Base-by-base conservation (phyloP, 352 stramenopile species). In the Phytophthora colocasiae region DNA sequence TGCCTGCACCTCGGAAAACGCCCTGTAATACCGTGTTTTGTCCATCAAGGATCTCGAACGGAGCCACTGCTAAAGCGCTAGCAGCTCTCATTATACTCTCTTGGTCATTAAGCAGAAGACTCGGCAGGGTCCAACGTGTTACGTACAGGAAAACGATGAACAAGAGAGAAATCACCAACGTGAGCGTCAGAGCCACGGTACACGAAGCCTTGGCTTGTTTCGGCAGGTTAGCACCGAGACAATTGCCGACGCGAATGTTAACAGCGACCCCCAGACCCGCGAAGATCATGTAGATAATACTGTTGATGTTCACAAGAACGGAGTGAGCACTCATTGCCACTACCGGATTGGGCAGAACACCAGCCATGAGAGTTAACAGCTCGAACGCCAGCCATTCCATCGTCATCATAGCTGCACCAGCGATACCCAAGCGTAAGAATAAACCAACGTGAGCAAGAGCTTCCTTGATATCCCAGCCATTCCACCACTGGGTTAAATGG, bases 361-460 rank as follows among this genome's bases (percentile, higher is more conserved):
- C 86, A 1, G 84, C 87, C 43, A 95, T 73, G 9, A 93, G 62
- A 3, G 77, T 81, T 11, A 95, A 50, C 8, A 85, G 58, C 71
- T 92, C 85, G 49, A 90, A 95, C 19, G 84, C 82, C 70, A 73
- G 84, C 87, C 87, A 95, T 47, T 90, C 75, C 66, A 93, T 85
- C 17, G 71, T 68, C 46, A 93, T 58, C 75, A 93, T 88, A 9
- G 89, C 53, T 55, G 87, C 77, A 1, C 75, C 75, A 6, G 83
- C 81, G 1, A 92, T 50, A 3, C 87, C 87, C 26, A 87, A 70
- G n/a, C 53, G 48, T 6, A 88, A 59, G 51, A 92, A 84, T n/a
- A 83, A 52, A 4, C 59, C 63, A 7, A 77, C 60, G 46, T 85
- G 74, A 63, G 58, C 22, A 31, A 70, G 22, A 0, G 84, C 82